A percentile compares a stretch with the other conserved stretches of the same genome.
phyloP scores from a whole-genome alignment of 768 basidiomycete species.

The Boletus edulis region DNA sequence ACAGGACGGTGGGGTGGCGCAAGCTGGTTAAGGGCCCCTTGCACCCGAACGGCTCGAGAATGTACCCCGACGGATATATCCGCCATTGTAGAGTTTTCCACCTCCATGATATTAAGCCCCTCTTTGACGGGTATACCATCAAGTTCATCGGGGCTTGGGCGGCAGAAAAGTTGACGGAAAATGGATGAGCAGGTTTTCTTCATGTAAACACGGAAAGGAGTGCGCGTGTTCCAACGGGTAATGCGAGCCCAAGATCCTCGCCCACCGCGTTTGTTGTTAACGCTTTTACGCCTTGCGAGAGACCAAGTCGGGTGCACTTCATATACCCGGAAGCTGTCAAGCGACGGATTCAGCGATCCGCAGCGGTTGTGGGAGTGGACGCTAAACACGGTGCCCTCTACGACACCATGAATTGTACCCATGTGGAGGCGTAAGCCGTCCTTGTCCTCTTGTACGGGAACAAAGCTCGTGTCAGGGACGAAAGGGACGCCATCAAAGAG shows the following conservation, averaged over 20 bases:
- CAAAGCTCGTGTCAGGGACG: conserved; percentile 44
- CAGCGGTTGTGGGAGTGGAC: conserved; percentile 60
- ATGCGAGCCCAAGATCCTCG: conserved; percentile 54
- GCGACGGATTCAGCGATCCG: conserved; percentile 54
- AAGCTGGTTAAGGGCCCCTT: conserved; percentile 46
- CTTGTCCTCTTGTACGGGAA: conserved; percentile 41
- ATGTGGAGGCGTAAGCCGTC: conserved; percentile 49
- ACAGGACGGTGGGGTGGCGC: conserved; percentile 35
- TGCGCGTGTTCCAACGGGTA: conserved; percentile 53
- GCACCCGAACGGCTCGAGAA: conserved; percentile 39
- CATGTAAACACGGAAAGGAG: conserved; percentile 53
- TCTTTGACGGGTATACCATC: conserved; percentile 34
- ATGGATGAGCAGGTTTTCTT: conserved; percentile 47
- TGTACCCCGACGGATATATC: conserved; percentile 51
- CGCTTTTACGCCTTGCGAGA: conserved; percentile 42
- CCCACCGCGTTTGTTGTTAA: conserved; percentile 31
- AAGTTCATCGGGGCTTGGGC: conserved; percentile 29
- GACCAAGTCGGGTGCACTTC: conserved; percentile 61
- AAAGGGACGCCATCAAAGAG: conserved; percentile 61
- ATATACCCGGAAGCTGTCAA: conserved; percentile 49
- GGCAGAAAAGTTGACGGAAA: conserved; percentile 43
- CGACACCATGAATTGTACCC: conserved; percentile 61
- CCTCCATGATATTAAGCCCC: conserved; percentile 46
- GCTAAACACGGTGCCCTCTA: conserved; percentile 60
- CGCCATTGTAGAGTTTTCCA: conserved; percentile 42